These are phyloP conservation scores for Paramecium biaurelia DNA, from an alignment of 73 alveolate genomes.

Conservation along the genomic window DNA sequence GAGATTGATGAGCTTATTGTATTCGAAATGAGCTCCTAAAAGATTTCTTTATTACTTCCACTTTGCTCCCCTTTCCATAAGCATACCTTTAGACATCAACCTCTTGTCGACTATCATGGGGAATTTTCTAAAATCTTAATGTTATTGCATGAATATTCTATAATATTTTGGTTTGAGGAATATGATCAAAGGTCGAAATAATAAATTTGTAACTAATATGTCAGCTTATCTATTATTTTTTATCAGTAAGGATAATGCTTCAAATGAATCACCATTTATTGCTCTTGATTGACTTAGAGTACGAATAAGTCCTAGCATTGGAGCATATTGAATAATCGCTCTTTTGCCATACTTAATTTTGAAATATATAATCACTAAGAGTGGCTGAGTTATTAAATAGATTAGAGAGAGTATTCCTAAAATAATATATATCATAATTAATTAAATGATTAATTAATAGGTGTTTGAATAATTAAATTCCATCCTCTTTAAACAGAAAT, in stretches of 20 bases:
- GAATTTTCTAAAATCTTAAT: not conserved
- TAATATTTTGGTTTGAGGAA: not conserved
- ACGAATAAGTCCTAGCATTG: not conserved
- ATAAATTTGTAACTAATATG: not conserved
- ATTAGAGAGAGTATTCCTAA: not conserved
- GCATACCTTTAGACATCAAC: not conserved
- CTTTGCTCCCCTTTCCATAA: not conserved
- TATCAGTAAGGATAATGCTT: not conserved
- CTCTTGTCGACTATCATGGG: not conserved
- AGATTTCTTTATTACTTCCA: not conserved
- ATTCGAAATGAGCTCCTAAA: conserved; percentile 20
- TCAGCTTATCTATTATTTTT: not conserved
- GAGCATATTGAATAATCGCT: not conserved
- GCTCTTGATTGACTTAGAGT: not conserved
- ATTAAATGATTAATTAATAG: not conserved
- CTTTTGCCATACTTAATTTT: not conserved
- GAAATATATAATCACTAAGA: not conserved
- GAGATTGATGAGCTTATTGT: not conserved
- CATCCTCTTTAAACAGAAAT: not conserved
- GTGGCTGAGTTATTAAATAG: not conserved
- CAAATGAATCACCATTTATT: not conserved
- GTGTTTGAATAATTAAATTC: not conserved
- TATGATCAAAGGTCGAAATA: not conserved
- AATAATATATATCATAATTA: not conserved
- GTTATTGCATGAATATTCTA: not conserved